Base-by-base conservation (phyloP, 371 early-diverging fungal genomes). In the Lichtheimia hyalospora region DNA sequence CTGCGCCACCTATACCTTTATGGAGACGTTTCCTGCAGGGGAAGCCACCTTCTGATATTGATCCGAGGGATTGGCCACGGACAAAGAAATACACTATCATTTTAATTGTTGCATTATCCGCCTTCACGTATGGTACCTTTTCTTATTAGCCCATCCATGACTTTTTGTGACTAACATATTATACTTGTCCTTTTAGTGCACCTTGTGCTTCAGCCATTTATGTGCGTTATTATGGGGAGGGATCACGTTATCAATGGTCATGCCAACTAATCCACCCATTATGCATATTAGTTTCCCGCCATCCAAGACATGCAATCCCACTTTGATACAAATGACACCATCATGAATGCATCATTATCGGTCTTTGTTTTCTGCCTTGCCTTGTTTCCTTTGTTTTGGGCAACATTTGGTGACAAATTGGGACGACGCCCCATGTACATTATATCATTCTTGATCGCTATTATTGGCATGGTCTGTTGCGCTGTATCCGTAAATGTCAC, bases 271-370 rank as follows among this genome's bases (percentile, higher is more conserved):
- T n/a, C n/a, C n/a, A n/a, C n/a, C n/a, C n/a, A n/a, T n/a, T n/a
- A n/a, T n/a, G n/a, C n/a, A n/a, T n/a, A n/a, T n/a, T n/a, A 71
- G 71, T 63, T 54, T 42, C 68, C 72, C 12, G 65, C 72, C 20
- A 39, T 72, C 6, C 34, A 62, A 24, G 54, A 56, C 41, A 64
- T 72, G 54, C 61, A 72, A 60, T 21, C 55, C 0, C 59, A 34
- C 8, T 57, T 72, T 34, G 23, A 72, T 23, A 66, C 72, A 21
- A 60, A 44, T 0, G 66, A 62, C n/a, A 72, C 66, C 28, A 41
- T 62, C 3, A 60, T 72, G 13, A 72, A 72, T 49, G 72, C 72
- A 8, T 68, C 44, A 55, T 60, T 68, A n/a, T 68, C 66, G 46
- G 56, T 72, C n/a, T 68, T 68, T 55, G 60, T 61, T 15, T 66